Evolutionary conservation across 495 filamentous ascomycete species (phyloP).

Genomic region (Neurospora sp.): DNA sequence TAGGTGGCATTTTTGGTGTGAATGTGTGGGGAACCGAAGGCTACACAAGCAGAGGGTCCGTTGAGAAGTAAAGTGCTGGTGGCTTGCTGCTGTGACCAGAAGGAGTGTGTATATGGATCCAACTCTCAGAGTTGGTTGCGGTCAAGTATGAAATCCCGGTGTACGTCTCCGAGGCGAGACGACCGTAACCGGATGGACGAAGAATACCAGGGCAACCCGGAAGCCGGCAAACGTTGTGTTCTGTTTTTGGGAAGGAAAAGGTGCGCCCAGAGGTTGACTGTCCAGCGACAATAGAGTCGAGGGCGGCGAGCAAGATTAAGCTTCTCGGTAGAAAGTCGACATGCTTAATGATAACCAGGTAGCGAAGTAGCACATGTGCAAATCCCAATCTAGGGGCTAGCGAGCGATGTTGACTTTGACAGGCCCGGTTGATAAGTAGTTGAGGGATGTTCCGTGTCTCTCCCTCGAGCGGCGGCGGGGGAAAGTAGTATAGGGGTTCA

Average conservation of each 20-base stretch:
- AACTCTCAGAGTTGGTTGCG: neutral
- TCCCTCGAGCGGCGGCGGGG: neutral
- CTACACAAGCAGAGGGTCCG: neutral
- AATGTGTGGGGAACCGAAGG: neutral
- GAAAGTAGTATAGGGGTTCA: neutral
- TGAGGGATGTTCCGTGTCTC: neutral
- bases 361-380: neutral
- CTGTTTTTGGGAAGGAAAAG: neutral
- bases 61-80: neutral
- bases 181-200: neutral
- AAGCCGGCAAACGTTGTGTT: neutral
- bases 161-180: neutral
- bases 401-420: neutral
- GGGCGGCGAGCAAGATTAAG: neutral
- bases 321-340: neutral
- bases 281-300: neutral
- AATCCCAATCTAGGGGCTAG: neutral
- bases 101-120: neutral
- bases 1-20: constrained; percentile 33
- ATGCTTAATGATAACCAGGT: neutral
- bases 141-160: neutral
- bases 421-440: neutral
- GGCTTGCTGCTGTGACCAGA: neutral
- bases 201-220: neutral
- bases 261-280: neutral